Evolutionary conservation across 2,329 filamentous ascomycete species (phyloP).

Genomic region (Penicillium sp.): DNA sequence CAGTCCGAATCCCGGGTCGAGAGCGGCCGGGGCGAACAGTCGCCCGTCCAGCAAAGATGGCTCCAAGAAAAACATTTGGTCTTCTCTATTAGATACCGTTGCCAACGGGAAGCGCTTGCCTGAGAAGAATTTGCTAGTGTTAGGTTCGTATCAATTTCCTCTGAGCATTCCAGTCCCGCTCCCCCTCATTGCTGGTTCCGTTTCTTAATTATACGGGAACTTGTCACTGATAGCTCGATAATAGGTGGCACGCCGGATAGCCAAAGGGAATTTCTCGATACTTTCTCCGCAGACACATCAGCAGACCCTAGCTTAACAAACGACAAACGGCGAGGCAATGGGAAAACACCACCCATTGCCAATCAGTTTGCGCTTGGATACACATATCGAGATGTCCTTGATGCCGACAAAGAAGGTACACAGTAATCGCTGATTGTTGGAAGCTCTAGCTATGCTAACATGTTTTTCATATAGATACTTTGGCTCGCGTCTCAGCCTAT

Average conservation of each 20-base stretch:
- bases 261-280: conserved; percentile 79
- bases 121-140: conserved; percentile 84
- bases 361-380: conserved; percentile 93
- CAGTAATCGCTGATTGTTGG: neutral
- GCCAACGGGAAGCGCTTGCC: conserved; percentile 86
- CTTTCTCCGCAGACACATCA: conserved; percentile 46
- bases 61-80: conserved; percentile 86
- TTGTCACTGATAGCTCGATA: conserved; percentile 24
- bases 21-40: conserved; percentile 36
- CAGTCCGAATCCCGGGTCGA: conserved; percentile 37
- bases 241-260: conserved; percentile 77
- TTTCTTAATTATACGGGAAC: conserved; percentile 1
- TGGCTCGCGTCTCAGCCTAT: conserved; percentile 86
- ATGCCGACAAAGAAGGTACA: conserved; percentile 86
- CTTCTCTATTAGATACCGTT: conserved; percentile 84
- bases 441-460: conserved; percentile 3
- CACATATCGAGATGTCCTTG: conserved; percentile 91
- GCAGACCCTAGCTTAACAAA: conserved; percentile 40
- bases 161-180: neutral
- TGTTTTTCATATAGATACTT: conserved; percentile 61
- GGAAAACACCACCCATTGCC: conserved; percentile 72
- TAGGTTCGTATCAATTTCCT: conserved; percentile 58
- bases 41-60: conserved; percentile 58
- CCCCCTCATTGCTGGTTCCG: conserved; percentile 7
- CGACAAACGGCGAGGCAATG: conserved; percentile 52